Evolutionary conservation across 495 filamentous ascomycete species (phyloP).

Genomic region (Annulohypoxylon nitens): DNA sequence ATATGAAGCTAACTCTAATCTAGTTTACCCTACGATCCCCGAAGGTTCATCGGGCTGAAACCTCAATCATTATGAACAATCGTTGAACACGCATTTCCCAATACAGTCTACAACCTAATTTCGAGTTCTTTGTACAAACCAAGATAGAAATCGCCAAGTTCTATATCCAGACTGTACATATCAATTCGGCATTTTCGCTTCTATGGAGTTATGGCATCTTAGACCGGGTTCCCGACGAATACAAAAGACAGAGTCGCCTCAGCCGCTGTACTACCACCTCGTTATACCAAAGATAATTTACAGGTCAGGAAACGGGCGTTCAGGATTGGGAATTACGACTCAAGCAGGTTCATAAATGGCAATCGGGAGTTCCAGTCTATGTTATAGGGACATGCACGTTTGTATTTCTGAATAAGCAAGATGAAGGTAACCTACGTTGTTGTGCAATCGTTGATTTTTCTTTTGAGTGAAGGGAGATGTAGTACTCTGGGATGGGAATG

Average conservation of each 20-base stretch:
- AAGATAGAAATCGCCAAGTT: background rate
- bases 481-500: background rate
- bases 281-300: background rate
- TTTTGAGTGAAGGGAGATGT: background rate
- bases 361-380: background rate
- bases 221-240: background rate
- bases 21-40: constrained; percentile 38
- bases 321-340: constrained; percentile 7
- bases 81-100: background rate
- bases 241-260: constrained; percentile 16
- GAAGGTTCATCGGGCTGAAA: constrained; percentile 18
- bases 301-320: background rate
- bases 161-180: constrained; percentile 6
- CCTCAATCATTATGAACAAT: background rate
- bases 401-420: background rate
- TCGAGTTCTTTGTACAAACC: constrained; percentile 11
- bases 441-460: background rate
- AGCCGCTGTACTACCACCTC: background rate
- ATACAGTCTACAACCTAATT: constrained; percentile 60
- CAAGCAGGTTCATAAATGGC: background rate
- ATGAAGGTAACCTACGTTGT: constrained; percentile 14
- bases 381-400: constrained; percentile 8
- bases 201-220: background rate
- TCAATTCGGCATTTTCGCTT: constrained; percentile 1
- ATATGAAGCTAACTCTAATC: constrained; percentile 11